A percentile compares a stretch with the other conserved stretches of the same genome.
These are phyloP conservation scores for Plantago major DNA, from an alignment of 257 asterid genomes.

Conservation along the genomic window DNA sequence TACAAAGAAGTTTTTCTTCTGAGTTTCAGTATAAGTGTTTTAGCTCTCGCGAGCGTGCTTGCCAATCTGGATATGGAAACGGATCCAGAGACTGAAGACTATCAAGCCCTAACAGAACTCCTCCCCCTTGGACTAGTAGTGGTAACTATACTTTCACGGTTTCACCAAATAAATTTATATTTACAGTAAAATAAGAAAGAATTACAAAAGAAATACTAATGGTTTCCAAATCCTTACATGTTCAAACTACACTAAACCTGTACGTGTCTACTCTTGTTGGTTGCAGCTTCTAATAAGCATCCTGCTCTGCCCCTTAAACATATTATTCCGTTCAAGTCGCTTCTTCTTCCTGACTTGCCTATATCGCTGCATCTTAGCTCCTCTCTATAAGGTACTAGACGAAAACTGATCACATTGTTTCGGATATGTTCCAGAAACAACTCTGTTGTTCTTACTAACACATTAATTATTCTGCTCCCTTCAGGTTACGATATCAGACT, in stretches of 20 bases:
- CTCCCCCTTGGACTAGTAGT: conserved; percentile 44
- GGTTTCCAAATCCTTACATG: neutral
- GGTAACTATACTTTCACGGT: conserved; percentile 17
- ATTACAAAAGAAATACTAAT: no score
- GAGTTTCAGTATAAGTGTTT: conserved; percentile 31
- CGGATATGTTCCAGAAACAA: neutral
- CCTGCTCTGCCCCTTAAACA: conserved; percentile 25
- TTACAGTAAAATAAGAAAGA: no score
- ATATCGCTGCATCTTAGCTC: conserved; percentile 6
- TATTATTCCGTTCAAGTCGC: conserved; percentile 1
- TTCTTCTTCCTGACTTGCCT: neutral
- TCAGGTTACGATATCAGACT: conserved; percentile 14
- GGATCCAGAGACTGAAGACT: conserved; percentile 40
- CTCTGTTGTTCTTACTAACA: neutral
- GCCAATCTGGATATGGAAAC: conserved; percentile 53
- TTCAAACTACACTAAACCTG: neutral
- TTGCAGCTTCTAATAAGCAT: conserved; percentile 38
- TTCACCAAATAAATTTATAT: neutral
- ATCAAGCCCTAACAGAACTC: conserved; percentile 39
- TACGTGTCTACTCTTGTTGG: neutral
- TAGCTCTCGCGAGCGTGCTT: conserved; percentile 39
- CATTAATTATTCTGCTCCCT: neutral
- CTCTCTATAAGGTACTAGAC: neutral
- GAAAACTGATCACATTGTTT: neutral
- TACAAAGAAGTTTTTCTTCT: conserved; percentile 39